A percentile compares a stretch with the other conserved stretches of the same genome.
phyloP scores from a whole-genome alignment of 768 basidiomycete genomes.

The Termitomyces sp. region DNA sequence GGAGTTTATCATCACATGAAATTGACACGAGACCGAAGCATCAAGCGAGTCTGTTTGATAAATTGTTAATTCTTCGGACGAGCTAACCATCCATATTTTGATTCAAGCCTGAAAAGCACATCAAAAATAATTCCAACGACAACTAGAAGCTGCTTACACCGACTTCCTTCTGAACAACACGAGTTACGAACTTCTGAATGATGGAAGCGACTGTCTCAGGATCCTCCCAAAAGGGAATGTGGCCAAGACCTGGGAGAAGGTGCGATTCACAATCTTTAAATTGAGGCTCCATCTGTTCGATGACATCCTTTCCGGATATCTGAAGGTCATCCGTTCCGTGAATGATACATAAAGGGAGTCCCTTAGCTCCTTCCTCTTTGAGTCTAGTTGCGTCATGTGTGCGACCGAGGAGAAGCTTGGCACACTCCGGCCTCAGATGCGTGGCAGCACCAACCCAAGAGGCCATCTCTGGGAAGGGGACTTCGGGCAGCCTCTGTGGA shows the following conservation, averaged over 20 bases:
- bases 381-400: not conserved
- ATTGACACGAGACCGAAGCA: not conserved
- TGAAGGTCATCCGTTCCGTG: not conserved
- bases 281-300: not conserved
- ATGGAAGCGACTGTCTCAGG: not conserved
- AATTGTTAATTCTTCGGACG: not conserved
- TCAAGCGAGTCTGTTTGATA: not conserved
- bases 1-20: not conserved
- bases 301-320: not conserved
- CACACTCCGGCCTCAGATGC: not conserved
- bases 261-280: not conserved
- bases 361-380: not conserved
- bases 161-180: not conserved
- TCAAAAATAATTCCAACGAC: not conserved
- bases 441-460: not conserved
- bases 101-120: not conserved
- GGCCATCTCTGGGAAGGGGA: not conserved
- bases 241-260: not conserved
- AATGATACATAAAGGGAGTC: not conserved
- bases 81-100: not conserved
- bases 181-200: not conserved
- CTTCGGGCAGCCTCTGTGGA: not conserved
- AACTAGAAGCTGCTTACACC: not conserved
- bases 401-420: not conserved
- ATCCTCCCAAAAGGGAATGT: not conserved